A percentile compares a stretch with the other conserved stretches of the same genome.
Conservation (phyloP, 2,329 filamentous ascomycete species). For the Madurella fahalii region DNA sequence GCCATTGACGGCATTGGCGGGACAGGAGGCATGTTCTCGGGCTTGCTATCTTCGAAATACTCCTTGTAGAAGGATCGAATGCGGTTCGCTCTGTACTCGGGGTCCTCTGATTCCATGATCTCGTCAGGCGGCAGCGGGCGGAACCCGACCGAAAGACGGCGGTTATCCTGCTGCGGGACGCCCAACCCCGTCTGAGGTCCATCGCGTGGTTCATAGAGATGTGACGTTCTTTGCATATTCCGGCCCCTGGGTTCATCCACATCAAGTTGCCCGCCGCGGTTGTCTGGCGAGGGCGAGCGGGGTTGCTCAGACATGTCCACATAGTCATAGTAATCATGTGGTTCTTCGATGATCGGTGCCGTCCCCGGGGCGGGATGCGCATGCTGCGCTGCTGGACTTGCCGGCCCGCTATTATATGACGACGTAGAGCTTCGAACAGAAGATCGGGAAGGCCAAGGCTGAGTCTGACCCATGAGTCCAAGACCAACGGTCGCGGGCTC, state of each 20-base stretch:
- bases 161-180: slow-evolving; percentile 52
- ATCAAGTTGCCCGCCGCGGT: slow-evolving; percentile 23
- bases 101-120: slow-evolving; percentile 74
- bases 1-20: slow-evolving; percentile 29
- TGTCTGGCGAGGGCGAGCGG: slow-evolving; percentile 15
- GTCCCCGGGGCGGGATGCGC: slow-evolving; percentile 8
- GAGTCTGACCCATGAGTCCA: slow-evolving; percentile 16
- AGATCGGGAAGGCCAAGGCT: slow-evolving; percentile 15
- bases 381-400: slow-evolving; percentile 10
- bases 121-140: slow-evolving; percentile 86
- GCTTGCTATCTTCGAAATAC: slow-evolving; percentile 86
- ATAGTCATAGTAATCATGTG: slow-evolving; percentile 31
- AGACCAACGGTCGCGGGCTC: slow-evolving; percentile 17
- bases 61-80: slow-evolving; percentile 99
- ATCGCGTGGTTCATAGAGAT: slow-evolving; percentile 29
- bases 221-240: slow-evolving; percentile 30
- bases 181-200: slow-evolving; percentile 39
- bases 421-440: slow-evolving; percentile 19
- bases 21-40: slow-evolving; percentile 39
- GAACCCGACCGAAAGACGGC: slow-evolving; percentile 65
- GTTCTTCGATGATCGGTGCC: slow-evolving; percentile 31
- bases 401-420: slow-evolving; percentile 12
- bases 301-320: slow-evolving; percentile 13
- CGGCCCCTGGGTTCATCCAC: slow-evolving; percentile 36
- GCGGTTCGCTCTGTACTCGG: slow-evolving; percentile 89